Conservation (phyloP, 106 monocot genomes). For the Dendrobium catenatum region DNA sequence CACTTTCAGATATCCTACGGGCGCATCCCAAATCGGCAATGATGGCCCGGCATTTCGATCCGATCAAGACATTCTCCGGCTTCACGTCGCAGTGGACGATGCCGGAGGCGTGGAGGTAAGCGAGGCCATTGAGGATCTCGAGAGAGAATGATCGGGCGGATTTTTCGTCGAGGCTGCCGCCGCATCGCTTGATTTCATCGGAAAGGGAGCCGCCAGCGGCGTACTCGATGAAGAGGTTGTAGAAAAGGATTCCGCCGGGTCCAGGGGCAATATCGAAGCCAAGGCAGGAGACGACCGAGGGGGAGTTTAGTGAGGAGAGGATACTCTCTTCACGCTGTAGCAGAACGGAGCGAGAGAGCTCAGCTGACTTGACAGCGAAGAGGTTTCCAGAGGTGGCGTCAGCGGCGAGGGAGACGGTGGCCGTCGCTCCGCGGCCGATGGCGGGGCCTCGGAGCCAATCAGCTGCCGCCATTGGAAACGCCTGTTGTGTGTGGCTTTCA, state of each 20-base stretch:
- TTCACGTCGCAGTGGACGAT: conserved; percentile 79
- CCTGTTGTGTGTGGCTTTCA: too few relatives aligned
- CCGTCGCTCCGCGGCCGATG: conserved; percentile 42
- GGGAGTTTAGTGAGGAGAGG: conserved; percentile 21
- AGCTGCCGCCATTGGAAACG: neutral
- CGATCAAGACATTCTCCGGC: conserved; percentile 50
- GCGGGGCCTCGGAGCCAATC: conserved; percentile 20
- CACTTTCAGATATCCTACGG: neutral
- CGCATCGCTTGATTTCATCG: conserved; percentile 24
- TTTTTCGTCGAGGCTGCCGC: conserved; percentile 30
- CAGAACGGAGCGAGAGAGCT: conserved; percentile 8
- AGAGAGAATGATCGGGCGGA: conserved; percentile 5
- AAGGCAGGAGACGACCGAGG: conserved; percentile 29
- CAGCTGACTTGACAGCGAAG: conserved; percentile 47
- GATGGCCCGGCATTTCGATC: conserved; percentile 23
- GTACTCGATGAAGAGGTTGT: conserved; percentile 73
- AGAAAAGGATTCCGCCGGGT: neutral
- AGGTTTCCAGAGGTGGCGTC: conserved; percentile 15
- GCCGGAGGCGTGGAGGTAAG: conserved; percentile 37
- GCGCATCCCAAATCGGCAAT: conserved; percentile 17
- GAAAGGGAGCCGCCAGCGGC: conserved; percentile 52
- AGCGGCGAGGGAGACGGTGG: conserved; percentile 32
- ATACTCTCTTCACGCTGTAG: conserved; percentile 29
- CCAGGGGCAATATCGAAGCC: conserved; percentile 27
- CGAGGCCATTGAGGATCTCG: conserved; percentile 37